These are phyloP conservation scores for Lepidium campestre DNA, from an alignment of 441 rosid species.

Conservation along the genomic window DNA sequence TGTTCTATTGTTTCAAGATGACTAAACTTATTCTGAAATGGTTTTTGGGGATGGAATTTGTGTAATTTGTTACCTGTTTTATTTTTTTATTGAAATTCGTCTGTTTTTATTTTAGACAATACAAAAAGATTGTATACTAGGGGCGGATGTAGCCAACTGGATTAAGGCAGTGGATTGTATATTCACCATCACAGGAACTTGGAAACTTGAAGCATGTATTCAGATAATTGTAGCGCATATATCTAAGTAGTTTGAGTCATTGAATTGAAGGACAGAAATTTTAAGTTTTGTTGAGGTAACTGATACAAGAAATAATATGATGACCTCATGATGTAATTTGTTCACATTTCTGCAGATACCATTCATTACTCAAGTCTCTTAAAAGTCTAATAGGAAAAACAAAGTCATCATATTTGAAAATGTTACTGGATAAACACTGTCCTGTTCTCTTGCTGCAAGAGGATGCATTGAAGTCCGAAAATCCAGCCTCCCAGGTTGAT, in stretches of 20 bases:
- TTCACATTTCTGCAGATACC: conserved; percentile 44
- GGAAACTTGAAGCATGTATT: not conserved
- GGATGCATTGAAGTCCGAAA: conserved; percentile 24
- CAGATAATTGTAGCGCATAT: not conserved
- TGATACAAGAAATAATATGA: not conserved
- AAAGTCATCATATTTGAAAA: conserved; percentile 43
- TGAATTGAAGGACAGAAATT: not conserved
- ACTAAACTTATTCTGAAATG: not conserved
- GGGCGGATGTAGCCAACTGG: not conserved
- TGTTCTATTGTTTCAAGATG: not conserved
- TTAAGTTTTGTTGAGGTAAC: not conserved
- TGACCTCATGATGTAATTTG: not conserved
- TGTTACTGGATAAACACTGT: conserved; percentile 71
- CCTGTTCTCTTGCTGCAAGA: conserved; percentile 30
- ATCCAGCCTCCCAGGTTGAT: conserved; percentile 41
- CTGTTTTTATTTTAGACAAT: not conserved
- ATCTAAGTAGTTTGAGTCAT: not conserved
- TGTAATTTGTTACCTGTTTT: too few species aligned
- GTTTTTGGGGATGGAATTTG: too few species aligned
- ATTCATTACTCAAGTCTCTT: conserved; percentile 46
- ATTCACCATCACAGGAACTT: not conserved
- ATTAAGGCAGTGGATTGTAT: not conserved
- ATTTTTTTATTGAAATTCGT: too few species aligned
- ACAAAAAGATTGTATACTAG: too few species aligned
- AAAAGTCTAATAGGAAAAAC: conserved; percentile 52